Base-by-base conservation (phyloP, 1,284 basidiomycete genomes). In the Salmacisia buchloeana region DNA sequence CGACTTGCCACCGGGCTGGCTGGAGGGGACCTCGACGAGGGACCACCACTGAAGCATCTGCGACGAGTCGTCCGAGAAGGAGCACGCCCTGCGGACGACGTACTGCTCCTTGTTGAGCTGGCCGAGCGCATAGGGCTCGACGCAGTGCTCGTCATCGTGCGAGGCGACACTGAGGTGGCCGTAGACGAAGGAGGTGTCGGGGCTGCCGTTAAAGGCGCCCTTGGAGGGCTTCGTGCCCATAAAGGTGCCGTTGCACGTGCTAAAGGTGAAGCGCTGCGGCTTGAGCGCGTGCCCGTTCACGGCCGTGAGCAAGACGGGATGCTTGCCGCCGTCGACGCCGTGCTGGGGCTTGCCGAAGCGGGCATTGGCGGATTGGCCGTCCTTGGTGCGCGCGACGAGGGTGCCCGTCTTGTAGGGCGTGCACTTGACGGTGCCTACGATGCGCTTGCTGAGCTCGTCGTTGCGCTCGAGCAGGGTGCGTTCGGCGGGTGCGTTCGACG, bases 11-110 rank as follows among this genome's bases (percentile, higher is more conserved):
- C 13, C 21, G n/a, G n/a, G n/a, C n/a, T n/a, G n/a, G 2, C 21
- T 27, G 25, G 46, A 41, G 4, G 39, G 29, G 5, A 59, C 34
- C 25, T 59, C 60, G 60, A 64, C 60, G 54, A 46, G 59, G 58
- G 57, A 41, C 49, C 49, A 54, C 27, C 31, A 54, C 6, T 54
- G 49, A 31, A 34, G 34, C 4, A 54, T 27, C 49, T 54, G 49
- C 18, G 25, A 15, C 27, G 49, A 34, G 49, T 54, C 29, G 15
- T 54, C 49, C 29, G 49, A 54, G 12, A 6, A 15, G 27, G 29
- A 33, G 27, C 49, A 54, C 13, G 10, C 27, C 1, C 29, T 4
- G 29, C 34, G 31, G 49, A 31, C 29, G 25, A 54, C 12, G 27
- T 31, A 54, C 49, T 54, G 49, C 9, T 27, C 29, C 49, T 54